A percentile compares a stretch with the other conserved stretches of the same genome.
These are phyloP conservation scores for Agrocybe praecox DNA, from an alignment of 768 basidiomycete species.

Conservation along the genomic window DNA sequence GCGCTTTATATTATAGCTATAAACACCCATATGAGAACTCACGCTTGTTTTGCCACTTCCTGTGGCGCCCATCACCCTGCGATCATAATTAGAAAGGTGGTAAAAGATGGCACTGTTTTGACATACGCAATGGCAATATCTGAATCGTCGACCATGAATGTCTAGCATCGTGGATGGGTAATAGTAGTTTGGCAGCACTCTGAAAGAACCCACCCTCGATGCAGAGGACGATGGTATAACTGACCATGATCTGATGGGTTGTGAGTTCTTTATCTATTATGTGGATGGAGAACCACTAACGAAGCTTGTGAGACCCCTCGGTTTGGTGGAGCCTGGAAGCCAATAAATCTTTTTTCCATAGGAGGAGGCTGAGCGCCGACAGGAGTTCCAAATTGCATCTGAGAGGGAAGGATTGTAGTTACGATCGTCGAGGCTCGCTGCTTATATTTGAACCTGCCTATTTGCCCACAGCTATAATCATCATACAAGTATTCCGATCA, in stretches of 20 bases:
- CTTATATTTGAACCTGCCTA: too few relatives aligned
- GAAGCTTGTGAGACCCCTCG: too few relatives aligned
- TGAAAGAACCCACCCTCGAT: too few relatives aligned
- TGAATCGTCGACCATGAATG: not conserved
- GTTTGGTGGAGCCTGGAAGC: too few relatives aligned
- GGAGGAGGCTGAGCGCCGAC: not conserved
- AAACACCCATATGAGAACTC: not conserved
- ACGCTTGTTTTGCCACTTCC: slow-evolving; percentile 40
- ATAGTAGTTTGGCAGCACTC: too few relatives aligned
- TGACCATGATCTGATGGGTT: not conserved
- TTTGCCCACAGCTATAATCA: too few relatives aligned
- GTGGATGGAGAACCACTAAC: not conserved
- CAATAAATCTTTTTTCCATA: too few relatives aligned
- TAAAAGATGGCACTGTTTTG: not conserved
- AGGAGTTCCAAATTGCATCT: not conserved
- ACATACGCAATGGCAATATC: not conserved
- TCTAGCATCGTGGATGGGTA: not conserved
- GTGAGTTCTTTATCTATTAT: too few relatives aligned
- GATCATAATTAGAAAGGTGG: not conserved
- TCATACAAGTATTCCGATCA: too few relatives aligned
- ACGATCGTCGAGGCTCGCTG: too few relatives aligned
- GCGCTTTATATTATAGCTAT: not conserved
- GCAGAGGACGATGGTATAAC: not conserved
- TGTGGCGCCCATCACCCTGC: slow-evolving; percentile 38
- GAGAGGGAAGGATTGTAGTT: not conserved